Base-by-base conservation (phyloP, 139 green algal genomes). In the Chlamydomonas incerta region DNA sequence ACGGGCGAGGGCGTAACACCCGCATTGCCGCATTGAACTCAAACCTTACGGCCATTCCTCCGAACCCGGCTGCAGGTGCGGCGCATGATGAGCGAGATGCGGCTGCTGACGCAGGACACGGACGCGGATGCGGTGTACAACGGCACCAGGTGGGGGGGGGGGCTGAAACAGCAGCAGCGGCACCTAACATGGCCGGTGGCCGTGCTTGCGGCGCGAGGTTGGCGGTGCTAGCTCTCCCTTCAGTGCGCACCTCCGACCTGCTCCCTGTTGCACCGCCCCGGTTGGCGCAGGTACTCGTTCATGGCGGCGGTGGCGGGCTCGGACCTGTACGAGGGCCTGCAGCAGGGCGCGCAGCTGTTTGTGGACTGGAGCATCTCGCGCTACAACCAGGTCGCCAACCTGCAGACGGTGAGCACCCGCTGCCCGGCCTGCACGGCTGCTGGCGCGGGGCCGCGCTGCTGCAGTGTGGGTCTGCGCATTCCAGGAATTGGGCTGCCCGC, bases 251-350 rank as follows among this genome's bases (percentile, higher is more conserved):
- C 23, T 29, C 62, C 62, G 20, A 33, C 23, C 18, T 68, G 62
- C 41, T 50, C 41, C 41, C 41, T 50, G 41, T 29, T 21, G n/a
- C 62, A 68, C 47, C 29, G 2, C 6, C 47, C 6, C n/a, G n/a
- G n/a, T n/a, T n/a, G n/a, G n/a, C 50, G 24, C 50, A 58, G 50
- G 50, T 83, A 74, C 28, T 24, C 26, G 1, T 58, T 34, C 33
- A 62, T 72, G 76, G 72, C 72, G 57, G 10, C 11, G 10, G 66
- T 85, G 47, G 79, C 65, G 23, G 47, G 17, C 46, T 66, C 28
- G 4, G 79, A 85, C 79, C 65, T 85, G 65, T 85, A 85, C 79
- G 79, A 85, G n/a, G 79, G 74, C 15, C 74, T 82, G 29, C 29
- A 67, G 74, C 20, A 52, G 34, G 58, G 17, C 24, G 57, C 74